A percentile compares a stretch with the other conserved stretches of the same genome.
Conservation (phyloP, 345 rosid genomes). For the Adansonia digitata region DNA sequence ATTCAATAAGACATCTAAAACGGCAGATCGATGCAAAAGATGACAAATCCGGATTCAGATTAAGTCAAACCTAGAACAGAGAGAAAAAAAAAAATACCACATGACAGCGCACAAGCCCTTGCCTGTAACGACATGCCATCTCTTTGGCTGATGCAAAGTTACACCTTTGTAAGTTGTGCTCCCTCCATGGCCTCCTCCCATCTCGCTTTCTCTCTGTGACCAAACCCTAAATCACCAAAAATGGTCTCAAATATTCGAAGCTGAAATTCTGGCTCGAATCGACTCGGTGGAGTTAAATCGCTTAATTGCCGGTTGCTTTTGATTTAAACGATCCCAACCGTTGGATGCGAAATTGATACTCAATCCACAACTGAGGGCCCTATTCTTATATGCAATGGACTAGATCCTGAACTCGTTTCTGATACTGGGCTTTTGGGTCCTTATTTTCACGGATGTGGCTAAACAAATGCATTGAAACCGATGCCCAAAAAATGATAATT, state of each 20-base stretch:
- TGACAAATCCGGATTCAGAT: neutral
- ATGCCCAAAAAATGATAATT: neutral
- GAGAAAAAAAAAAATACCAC: conserved; percentile 44
- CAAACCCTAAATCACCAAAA: conserved; percentile 20
- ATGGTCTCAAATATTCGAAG: conserved; percentile 12
- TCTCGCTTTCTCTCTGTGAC: conserved; percentile 28
- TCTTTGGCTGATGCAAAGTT: conserved; percentile 67
- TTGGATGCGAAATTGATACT: neutral
- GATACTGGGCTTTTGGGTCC: neutral
- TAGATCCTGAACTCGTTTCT: neutral
- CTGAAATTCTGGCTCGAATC: neutral
- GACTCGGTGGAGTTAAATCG: neutral
- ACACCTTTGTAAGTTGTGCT: conserved; percentile 64
- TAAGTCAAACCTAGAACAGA: neutral
- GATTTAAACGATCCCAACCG: neutral
- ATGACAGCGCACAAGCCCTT: conserved; percentile 86
- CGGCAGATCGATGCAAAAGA: neutral
- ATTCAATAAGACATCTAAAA: neutral
- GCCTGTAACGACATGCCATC: conserved; percentile 84
- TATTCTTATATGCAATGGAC: neutral
- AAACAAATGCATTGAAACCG: neutral
- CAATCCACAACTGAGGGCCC: neutral
- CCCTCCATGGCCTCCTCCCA: conserved; percentile 75
- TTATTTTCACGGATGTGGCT: neutral
- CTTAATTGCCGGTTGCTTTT: neutral